phyloP scores from a whole-genome alignment of 2,329 filamentous ascomycete species.

The Tolypocladium ovalisporum region DNA sequence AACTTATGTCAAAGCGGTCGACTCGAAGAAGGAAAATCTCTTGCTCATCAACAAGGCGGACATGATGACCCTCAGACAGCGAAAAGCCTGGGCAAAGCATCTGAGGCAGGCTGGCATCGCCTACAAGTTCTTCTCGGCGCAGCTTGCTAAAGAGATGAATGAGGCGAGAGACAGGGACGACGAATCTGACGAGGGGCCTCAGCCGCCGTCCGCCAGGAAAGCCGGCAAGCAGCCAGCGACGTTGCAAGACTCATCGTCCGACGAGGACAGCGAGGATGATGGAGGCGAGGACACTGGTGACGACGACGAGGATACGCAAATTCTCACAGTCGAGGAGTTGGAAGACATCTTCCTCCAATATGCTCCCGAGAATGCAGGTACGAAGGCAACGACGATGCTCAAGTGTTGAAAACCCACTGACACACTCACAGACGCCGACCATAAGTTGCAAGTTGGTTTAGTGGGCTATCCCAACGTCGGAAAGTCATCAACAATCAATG shows the following conservation, averaged over 20 bases:
- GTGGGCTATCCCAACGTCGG: constrained; percentile 98
- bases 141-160: constrained; percentile 79
- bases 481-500: constrained; percentile 98
- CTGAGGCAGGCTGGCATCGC: constrained; percentile 72
- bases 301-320: constrained; percentile 54
- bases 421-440: constrained; percentile 27
- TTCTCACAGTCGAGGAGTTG: constrained; percentile 85
- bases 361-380: constrained; percentile 42
- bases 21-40: constrained; percentile 78
- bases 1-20: constrained; percentile 85
- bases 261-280: constrained; percentile 23
- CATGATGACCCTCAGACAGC: constrained; percentile 88
- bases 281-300: constrained; percentile 9
- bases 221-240: constrained; percentile 13
- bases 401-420: background rate
- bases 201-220: constrained; percentile 13
- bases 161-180: constrained; percentile 54
- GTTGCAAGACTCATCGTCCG: constrained; percentile 10
- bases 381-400: constrained; percentile 7
- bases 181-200: constrained; percentile 26
- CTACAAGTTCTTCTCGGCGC: constrained; percentile 94
- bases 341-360: constrained; percentile 80
- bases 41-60: constrained; percentile 97
- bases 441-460: constrained; percentile 79
- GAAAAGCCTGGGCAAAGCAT: constrained; percentile 75